Evolutionary conservation across 352 stramenopile species (phyloP).

Genomic region (Phytophthora sansomeana): DNA sequence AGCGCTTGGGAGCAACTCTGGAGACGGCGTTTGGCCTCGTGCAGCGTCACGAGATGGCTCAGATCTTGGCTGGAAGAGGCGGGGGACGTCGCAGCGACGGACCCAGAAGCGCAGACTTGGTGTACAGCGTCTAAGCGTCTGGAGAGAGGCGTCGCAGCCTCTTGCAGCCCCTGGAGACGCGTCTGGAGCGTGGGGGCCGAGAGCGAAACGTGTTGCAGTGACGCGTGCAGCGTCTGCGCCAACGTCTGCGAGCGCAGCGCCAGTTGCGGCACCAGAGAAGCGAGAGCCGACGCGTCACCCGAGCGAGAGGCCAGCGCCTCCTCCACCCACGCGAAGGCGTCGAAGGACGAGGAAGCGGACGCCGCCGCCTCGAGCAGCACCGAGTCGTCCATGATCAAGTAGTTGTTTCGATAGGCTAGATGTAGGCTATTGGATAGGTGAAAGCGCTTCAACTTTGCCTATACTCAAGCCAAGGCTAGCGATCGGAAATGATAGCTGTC

Average conservation of each 20-base stretch:
- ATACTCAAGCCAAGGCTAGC: neutral
- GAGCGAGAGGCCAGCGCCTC: conserved; percentile 55
- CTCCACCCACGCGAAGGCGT: conserved; percentile 80
- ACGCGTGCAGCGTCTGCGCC: conserved; percentile 58
- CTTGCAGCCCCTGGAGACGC: conserved; percentile 59
- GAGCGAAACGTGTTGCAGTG: conserved; percentile 68
- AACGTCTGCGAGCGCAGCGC: conserved; percentile 70
- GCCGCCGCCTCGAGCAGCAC: conserved; percentile 52
- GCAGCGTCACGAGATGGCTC: conserved; percentile 65
- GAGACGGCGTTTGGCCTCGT: conserved; percentile 74
- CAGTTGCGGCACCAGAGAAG: conserved; percentile 62
- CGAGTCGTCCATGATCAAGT: conserved; percentile 27
- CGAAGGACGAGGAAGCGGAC: conserved; percentile 59
- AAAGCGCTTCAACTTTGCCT: neutral
- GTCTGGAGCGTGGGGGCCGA: conserved; percentile 58
- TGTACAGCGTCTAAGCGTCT: conserved; percentile 53
- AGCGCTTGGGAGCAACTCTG: conserved; percentile 72
- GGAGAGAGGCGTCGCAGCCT: conserved; percentile 47
- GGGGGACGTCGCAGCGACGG: neutral
- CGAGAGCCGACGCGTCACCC: conserved; percentile 40
- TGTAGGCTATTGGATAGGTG: conserved; percentile 5
- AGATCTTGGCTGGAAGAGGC: conserved; percentile 40
- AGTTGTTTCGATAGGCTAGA: too few species aligned
- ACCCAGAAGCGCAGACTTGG: conserved; percentile 33
- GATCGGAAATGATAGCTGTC: too few species aligned